Conservation (phyloP, 768 basidiomycete genomes). For the Tylopilus intermedius region DNA sequence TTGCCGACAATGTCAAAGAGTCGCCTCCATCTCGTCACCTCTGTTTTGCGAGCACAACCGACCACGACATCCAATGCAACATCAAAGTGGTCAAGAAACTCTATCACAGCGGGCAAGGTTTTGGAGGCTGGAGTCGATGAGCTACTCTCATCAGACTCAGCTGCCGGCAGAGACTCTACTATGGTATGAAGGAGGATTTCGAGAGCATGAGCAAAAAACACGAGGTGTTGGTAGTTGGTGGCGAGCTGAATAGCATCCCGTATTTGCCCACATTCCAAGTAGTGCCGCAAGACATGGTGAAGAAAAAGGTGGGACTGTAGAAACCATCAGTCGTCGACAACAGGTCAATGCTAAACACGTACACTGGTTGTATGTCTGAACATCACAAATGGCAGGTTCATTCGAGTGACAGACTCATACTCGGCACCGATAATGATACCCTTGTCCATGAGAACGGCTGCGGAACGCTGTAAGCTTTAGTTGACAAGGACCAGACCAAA, state of each 20-base stretch:
- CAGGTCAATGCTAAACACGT: conserved; percentile 27
- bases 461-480: conserved; percentile 1
- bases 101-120: conserved; percentile 65
- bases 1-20: conserved; percentile 89
- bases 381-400: conserved; percentile 80
- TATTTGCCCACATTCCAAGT: conserved; percentile 59
- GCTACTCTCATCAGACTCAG: conserved; percentile 27
- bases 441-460: conserved; percentile 98
- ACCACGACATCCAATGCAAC: conserved; percentile 89
- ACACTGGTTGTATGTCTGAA: conserved; percentile 91
- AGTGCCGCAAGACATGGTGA: conserved; percentile 82
- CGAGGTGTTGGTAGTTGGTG: conserved; percentile 77
- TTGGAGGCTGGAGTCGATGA: conserved; percentile 19
- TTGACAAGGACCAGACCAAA: not conserved
- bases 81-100: conserved; percentile 94
- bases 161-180: conserved; percentile 72
- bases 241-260: conserved; percentile 84
- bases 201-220: conserved; percentile 90
- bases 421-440: conserved; percentile 97
- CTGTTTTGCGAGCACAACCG: conserved; percentile 93
- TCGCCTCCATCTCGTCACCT: conserved; percentile 83
- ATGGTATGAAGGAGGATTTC: conserved; percentile 94
- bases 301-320: conserved; percentile 87
- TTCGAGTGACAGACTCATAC: conserved; percentile 72
- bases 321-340: not conserved